Conservation (phyloP, 305 asterid species). For the Fraxinus velutina region DNA sequence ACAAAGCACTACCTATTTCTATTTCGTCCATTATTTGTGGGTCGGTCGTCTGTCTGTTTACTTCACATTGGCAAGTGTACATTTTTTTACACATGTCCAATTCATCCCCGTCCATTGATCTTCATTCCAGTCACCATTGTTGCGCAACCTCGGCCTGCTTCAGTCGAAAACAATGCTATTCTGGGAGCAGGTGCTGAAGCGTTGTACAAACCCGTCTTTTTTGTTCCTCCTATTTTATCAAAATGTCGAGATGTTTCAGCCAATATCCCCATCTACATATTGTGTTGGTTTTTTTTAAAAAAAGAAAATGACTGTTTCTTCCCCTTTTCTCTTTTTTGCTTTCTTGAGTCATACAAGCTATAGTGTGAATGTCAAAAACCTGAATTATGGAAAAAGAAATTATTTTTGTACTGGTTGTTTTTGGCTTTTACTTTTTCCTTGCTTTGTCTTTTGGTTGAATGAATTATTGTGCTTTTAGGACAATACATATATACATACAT, state of each 20-base stretch:
- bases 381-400: slow-evolving; percentile 20
- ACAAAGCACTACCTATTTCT: slow-evolving; percentile 23
- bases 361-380: slow-evolving; percentile 34
- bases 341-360: slow-evolving; percentile 25
- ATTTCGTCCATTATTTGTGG: slow-evolving; percentile 36
- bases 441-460: not conserved
- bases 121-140: slow-evolving; percentile 29
- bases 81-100: slow-evolving; percentile 57
- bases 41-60: slow-evolving; percentile 22
- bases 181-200: slow-evolving; percentile 63
- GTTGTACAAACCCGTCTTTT: slow-evolving; percentile 42
- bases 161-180: slow-evolving; percentile 30
- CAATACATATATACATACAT: not conserved
- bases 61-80: slow-evolving; percentile 57
- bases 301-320: slow-evolving; percentile 29
- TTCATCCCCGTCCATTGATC: slow-evolving; percentile 6
- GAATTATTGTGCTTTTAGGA: not conserved
- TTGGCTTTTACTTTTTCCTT: not conserved
- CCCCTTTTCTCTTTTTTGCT: not conserved
- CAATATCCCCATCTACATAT: slow-evolving; percentile 9
- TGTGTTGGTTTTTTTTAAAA: slow-evolving; percentile 14
- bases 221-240: not conserved
- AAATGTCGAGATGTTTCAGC: not conserved
- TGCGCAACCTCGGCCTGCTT: slow-evolving; percentile 82
- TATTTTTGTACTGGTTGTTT: not conserved